These are phyloP conservation scores for Medicago arabica DNA, from an alignment of 306 rosid species.

Conservation along the genomic window DNA sequence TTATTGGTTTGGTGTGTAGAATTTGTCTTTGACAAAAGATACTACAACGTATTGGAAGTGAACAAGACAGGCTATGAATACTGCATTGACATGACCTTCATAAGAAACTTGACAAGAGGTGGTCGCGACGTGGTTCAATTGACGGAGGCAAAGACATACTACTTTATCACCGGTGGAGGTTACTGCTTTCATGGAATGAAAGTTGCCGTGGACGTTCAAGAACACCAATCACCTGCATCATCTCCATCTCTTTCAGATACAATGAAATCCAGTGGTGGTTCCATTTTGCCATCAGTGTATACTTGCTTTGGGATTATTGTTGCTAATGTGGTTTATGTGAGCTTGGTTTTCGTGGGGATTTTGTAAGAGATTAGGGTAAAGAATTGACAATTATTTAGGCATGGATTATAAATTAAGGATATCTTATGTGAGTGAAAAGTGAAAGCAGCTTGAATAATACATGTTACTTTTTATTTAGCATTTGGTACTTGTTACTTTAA, in stretches of 20 bases:
- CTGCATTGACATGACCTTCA: slow-evolving; percentile 63
- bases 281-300: background rate
- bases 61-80: slow-evolving; percentile 62
- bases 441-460: background rate
- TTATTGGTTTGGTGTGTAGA: slow-evolving; percentile 37
- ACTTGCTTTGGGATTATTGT: slow-evolving; percentile 12
- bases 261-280: background rate
- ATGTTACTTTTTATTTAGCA: background rate
- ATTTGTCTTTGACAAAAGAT: slow-evolving; percentile 65
- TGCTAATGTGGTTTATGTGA: slow-evolving; percentile 39
- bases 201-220: slow-evolving; percentile 49
- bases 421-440: slow-evolving; percentile 1
- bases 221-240: slow-evolving; percentile 22
- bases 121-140: slow-evolving; percentile 78
- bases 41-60: slow-evolving; percentile 77
- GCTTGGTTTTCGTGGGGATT: slow-evolving; percentile 7
- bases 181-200: slow-evolving; percentile 78
- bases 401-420: background rate
- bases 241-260: slow-evolving; percentile 28
- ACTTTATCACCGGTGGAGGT: slow-evolving; percentile 65
- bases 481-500: background rate
- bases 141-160: slow-evolving; percentile 58
- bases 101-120: slow-evolving; percentile 65
- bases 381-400: background rate
- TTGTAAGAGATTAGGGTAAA: slow-evolving; percentile 12